These are phyloP conservation scores for Solanum appendiculatum DNA, from an alignment of 257 asterid genomes.

Conservation along the genomic window DNA sequence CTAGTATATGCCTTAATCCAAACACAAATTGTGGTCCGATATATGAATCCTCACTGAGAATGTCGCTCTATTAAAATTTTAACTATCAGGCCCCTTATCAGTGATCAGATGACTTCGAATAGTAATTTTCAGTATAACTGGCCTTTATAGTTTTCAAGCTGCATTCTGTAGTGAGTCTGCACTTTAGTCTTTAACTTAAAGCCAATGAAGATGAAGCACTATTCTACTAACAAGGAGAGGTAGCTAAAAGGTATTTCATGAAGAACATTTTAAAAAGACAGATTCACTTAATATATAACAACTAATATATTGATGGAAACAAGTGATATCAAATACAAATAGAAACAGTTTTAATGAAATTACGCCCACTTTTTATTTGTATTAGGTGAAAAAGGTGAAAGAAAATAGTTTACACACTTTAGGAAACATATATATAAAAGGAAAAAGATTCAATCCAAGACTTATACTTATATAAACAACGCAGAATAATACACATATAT, in stretches of 20 bases:
- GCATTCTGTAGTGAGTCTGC: neutral
- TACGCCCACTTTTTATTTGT: neutral
- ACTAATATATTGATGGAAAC: neutral
- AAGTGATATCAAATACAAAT: neutral
- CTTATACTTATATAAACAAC: neutral
- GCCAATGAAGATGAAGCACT: neutral
- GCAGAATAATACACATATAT: neutral
- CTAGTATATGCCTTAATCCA: too few species aligned
- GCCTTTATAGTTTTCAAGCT: neutral
- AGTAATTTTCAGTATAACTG: neutral
- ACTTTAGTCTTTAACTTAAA: neutral
- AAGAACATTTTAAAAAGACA: too few species aligned
- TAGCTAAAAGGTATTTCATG: neutral
- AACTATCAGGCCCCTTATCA: neutral
- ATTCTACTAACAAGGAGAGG: neutral
- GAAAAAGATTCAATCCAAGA: neutral
- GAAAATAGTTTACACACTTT: neutral
- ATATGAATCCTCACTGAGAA: too few species aligned
- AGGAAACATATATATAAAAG: neutral
- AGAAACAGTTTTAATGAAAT: neutral
- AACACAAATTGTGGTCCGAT: too few species aligned
- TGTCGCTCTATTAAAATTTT: neutral
- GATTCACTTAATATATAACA: too few species aligned
- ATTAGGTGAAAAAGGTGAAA: neutral
- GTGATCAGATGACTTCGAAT: neutral